Conservation (phyloP, 2,329 filamentous ascomycete species). For the Stagonosporopsis rhizophila region DNA sequence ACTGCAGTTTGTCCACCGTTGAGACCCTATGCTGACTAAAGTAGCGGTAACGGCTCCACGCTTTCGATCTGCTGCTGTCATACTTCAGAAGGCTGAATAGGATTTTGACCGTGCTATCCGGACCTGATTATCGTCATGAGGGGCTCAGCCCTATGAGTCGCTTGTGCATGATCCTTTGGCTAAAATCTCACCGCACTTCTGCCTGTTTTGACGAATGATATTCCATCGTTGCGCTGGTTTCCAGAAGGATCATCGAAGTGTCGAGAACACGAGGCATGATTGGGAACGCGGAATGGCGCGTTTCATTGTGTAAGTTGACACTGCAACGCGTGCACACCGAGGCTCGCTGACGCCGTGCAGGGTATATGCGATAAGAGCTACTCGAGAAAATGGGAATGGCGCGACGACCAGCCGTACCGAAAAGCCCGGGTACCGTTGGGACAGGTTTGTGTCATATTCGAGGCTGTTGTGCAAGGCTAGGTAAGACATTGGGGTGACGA, state of each 20-base stretch:
- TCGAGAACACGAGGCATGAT: background rate
- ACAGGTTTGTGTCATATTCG: background rate
- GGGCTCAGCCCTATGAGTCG: constrained; percentile 36
- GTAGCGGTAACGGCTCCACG: constrained; percentile 26
- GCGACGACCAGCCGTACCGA: background rate
- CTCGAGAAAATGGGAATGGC: background rate
- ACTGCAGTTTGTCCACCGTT: constrained; percentile 16
- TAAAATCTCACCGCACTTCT: constrained; percentile 39
- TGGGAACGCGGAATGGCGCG: constrained; percentile 4
- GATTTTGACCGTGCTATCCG: constrained; percentile 5
- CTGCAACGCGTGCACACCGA: constrained; percentile 1
- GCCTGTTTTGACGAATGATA: constrained; percentile 22
- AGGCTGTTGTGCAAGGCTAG: constrained; percentile 10
- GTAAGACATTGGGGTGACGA: background rate
- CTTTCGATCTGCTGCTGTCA: constrained; percentile 13
- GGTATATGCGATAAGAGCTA: constrained; percentile 3
- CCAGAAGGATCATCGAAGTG: constrained; percentile 8
- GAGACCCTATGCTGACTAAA: constrained; percentile 18
- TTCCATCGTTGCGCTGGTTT: background rate
- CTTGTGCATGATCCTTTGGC: constrained; percentile 22
- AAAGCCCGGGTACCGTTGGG: background rate
- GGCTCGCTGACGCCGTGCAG: constrained; percentile 6
- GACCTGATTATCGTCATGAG: constrained; percentile 20
- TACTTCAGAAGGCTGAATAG: constrained; percentile 7
- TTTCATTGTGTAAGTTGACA: background rate